Conservation (phyloP, 2,329 filamentous ascomycete species). For the Paraphoma sp. region DNA sequence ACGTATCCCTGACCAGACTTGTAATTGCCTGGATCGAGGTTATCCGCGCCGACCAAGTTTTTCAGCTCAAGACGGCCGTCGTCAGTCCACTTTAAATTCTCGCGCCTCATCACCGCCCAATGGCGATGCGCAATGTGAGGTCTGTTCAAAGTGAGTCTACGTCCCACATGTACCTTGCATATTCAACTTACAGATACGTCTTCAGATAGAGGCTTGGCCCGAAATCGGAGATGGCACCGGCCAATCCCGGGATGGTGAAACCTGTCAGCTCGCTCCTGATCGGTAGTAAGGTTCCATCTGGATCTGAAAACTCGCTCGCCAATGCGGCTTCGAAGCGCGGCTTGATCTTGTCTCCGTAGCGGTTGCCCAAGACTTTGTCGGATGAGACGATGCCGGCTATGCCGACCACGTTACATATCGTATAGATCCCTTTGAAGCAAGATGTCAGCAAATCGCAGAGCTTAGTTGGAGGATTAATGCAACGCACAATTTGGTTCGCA, state of each 20-base stretch:
- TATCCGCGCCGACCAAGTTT: constrained; percentile 23
- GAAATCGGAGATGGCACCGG: constrained; percentile 17
- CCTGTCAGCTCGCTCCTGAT: constrained; percentile 25
- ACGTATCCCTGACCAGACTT: constrained; percentile 14
- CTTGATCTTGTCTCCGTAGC: constrained; percentile 8
- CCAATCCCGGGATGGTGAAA: constrained; percentile 24
- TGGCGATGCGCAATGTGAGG: background rate
- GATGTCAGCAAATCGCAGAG: too few relatives aligned
- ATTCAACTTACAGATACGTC: background rate
- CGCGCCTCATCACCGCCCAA: background rate
- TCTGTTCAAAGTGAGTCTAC: background rate
- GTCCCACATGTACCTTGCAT: too few relatives aligned
- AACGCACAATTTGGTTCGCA: constrained; percentile 30
- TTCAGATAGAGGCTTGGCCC: constrained; percentile 2
- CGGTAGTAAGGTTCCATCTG: constrained; percentile 22
- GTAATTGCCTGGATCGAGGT: constrained; percentile 25
- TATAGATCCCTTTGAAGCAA: background rate
- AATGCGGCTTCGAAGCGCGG: constrained; percentile 13
- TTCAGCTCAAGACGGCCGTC: constrained; percentile 9
- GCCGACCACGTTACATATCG: constrained; percentile 3
- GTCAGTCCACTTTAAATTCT: constrained; percentile 1
- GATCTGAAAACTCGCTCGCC: constrained; percentile 20
- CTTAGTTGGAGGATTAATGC: constrained; percentile 3
- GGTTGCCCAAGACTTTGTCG: constrained; percentile 14
- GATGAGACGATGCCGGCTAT: constrained; percentile 15